Conservation (phyloP, 257 asterid species). For the Jacaranda mimosifolia region DNA sequence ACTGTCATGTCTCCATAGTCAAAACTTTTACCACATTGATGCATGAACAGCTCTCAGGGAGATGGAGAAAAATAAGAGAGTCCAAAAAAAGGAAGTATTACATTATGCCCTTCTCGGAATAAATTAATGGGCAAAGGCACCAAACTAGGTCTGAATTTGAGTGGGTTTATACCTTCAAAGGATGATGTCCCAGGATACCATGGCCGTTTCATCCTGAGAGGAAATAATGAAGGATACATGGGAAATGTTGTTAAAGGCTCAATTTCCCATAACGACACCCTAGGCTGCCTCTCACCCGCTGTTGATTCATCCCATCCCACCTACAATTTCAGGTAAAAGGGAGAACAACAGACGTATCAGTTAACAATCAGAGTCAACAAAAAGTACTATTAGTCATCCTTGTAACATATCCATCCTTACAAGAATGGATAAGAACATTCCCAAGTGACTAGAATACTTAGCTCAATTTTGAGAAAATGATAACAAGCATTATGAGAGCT, state of each 20-base stretch:
- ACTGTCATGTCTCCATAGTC: neutral
- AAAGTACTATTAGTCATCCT: conserved; percentile 2
- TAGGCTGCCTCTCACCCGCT: conserved; percentile 97
- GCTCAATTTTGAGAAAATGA: too few relatives aligned
- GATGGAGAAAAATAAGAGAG: conserved; percentile 6
- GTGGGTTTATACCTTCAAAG: conserved; percentile 73
- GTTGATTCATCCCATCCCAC: conserved; percentile 99
- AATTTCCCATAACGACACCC: conserved; percentile 96
- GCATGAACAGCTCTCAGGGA: neutral
- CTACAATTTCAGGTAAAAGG: conserved; percentile 44
- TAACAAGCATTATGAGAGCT: too few relatives aligned
- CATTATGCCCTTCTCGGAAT: neutral
- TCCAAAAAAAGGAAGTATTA: neutral
- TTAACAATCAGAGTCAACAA: conserved; percentile 8
- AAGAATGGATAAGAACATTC: too few relatives aligned
- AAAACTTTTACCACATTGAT: neutral
- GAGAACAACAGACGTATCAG: neutral
- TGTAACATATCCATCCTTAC: too few relatives aligned
- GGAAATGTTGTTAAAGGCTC: conserved; percentile 98
- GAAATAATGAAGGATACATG: conserved; percentile 91
- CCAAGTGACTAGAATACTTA: too few relatives aligned
- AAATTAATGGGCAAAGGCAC: neutral
- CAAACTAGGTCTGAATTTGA: neutral
- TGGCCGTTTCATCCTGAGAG: conserved; percentile 91
- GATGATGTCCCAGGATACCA: conserved; percentile 96